Base-by-base conservation (phyloP, 768 basidiomycete genomes). In the Russula brevipes region DNA sequence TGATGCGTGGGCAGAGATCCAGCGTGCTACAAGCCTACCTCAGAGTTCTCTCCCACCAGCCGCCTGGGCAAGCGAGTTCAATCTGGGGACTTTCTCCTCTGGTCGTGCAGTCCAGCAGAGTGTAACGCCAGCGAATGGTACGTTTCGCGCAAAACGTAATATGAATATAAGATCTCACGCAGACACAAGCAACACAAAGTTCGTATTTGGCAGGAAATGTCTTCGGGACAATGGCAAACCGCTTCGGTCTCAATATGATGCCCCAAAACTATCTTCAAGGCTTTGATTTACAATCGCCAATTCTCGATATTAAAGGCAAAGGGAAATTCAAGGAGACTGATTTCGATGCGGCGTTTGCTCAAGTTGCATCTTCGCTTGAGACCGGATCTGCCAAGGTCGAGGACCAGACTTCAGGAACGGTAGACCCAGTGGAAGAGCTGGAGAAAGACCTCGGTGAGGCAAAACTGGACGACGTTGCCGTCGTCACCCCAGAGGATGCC, bases 281-380 rank as follows among this genome's bases (percentile, higher is more conserved):
- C 58, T 61, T 66, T 61, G 59, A 70, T 66, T 61, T 12, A n/a
- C 49, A 31, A 24, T 16, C 51, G 42, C 45, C n/a, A 14, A 39
- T 56, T 31, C 42, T 63, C 49, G 69, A 57, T 65, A 65, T 30
- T 5, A 84, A 86, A 69, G 89, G 85, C 14, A 98, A 96, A 72
- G 91, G 88, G 2, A 94, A 92, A 71, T 83, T 79, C 17, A 80
- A 82, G 60, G 88, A 91, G 57, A 83, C 82, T 4, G 91, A 91
- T 72, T 91, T 92, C 61, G 91, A 93, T 67, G 87, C 87, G n/a
- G 91, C 90, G 10, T 92, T 93, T 74, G 86, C 85, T 11, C 82
- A 88, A 68, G 77, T 81, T 2, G 77, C 78, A 5, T 83, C 82
- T n/a, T 83, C 84, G 19, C 69, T 85, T n/a, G 73, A 74, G 14